These are phyloP conservation scores for Thelonectria olida DNA, from an alignment of 2,329 filamentous ascomycete genomes.

Conservation along the genomic window DNA sequence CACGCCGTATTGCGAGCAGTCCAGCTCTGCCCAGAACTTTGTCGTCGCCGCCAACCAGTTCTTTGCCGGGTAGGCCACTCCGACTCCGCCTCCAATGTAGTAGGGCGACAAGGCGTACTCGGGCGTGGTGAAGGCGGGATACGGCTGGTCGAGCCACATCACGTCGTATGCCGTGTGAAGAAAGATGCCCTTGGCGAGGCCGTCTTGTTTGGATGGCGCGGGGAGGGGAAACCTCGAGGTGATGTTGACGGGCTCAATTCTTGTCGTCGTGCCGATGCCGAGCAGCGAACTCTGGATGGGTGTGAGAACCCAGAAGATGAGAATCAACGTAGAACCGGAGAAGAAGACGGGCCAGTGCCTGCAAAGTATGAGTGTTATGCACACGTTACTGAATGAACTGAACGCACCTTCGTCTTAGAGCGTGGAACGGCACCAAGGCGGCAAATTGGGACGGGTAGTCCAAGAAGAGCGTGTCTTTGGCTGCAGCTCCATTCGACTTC, in stretches of 20 bases:
- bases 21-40: slow-evolving; percentile 4
- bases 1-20: background rate
- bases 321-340: background rate
- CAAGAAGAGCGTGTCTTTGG: background rate
- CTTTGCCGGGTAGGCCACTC: background rate
- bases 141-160: background rate
- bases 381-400: background rate
- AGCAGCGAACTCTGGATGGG: background rate
- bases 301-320: slow-evolving; percentile 6
- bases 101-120: background rate
- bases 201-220: too few species aligned
- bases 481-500: background rate
- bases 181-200: too few species aligned
- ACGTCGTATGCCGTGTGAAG: background rate
- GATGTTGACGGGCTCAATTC: background rate
- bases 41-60: slow-evolving; percentile 14
- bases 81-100: background rate
- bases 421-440: background rate
- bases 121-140: background rate
- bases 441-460: background rate
- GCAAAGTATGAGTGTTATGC: background rate
- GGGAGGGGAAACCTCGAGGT: background rate
- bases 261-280: background rate
- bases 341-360: background rate
- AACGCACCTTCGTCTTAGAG: background rate